Evolutionary conservation across 2,329 filamentous ascomycete species (phyloP).

Genomic region (Elsinoe arachidis): DNA sequence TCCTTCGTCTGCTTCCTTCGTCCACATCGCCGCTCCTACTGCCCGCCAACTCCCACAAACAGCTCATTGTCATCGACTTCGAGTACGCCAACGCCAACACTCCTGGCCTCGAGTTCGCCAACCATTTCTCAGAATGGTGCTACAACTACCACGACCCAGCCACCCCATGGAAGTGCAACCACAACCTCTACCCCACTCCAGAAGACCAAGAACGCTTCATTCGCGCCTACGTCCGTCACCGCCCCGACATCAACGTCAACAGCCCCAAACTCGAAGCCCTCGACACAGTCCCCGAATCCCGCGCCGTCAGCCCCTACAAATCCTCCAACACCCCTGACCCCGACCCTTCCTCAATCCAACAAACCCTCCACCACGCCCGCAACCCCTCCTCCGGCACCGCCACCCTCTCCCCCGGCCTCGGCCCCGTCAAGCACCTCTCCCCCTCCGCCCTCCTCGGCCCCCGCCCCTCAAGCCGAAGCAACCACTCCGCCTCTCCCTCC

Average conservation of each 20-base stretch:
- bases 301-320: conserved; percentile 20
- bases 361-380: conserved; percentile 67
- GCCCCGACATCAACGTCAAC: conserved; percentile 53
- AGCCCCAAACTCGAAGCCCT: conserved; percentile 26
- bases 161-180: conserved; percentile 55
- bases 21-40: conserved; percentile 76
- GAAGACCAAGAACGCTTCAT: conserved; percentile 83
- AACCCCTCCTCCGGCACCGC: conserved; percentile 46
- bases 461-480: conserved; percentile 19
- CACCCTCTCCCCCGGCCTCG: conserved; percentile 16
- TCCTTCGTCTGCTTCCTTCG: conserved; percentile 65
- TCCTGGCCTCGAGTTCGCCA: conserved; percentile 83
- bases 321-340: conserved; percentile 16
- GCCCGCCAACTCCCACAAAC: conserved; percentile 89
- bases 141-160: conserved; percentile 86
- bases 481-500: conserved; percentile 1
- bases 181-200: conserved; percentile 60
- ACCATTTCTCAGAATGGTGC: conserved; percentile 96
- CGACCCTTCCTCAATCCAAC: conserved; percentile 37
- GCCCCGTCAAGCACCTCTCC: conserved; percentile 8
- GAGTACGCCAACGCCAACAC: conserved; percentile 91
- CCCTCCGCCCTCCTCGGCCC: background rate
- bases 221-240: conserved; percentile 76
- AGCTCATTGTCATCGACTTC: conserved; percentile 94
- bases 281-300: conserved; percentile 26